phyloP scores from a whole-genome alignment of 2,329 filamentous ascomycete genomes.

The Alternaria postmessia region DNA sequence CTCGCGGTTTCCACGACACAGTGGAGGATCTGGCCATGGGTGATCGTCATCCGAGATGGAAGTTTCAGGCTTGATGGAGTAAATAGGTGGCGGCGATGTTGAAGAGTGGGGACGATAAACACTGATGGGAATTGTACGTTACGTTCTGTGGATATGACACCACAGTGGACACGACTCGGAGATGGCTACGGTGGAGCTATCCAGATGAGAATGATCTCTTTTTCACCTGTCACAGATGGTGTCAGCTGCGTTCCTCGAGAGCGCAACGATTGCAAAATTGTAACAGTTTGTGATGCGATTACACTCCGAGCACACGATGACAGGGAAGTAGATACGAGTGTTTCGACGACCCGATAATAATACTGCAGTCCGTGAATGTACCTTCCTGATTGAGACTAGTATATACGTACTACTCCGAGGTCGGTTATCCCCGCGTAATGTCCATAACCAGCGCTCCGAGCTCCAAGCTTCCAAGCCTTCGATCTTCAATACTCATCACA shows the following conservation, averaged over 20 bases:
- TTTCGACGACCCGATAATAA: background rate
- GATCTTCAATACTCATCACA: constrained; percentile 10
- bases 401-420: background rate
- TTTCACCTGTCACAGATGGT: background rate
- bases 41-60: constrained; percentile 49
- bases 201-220: background rate
- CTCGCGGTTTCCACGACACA: constrained; percentile 39
- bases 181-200: background rate
- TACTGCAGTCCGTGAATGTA: background rate
- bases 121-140: background rate
- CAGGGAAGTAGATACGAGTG: background rate
- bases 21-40: constrained; percentile 43
- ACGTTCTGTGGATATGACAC: background rate
- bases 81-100: background rate
- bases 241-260: background rate
- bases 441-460: background rate
- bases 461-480: background rate
- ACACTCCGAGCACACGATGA: background rate
- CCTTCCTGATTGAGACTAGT: constrained; percentile 19
- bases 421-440: constrained; percentile 14
- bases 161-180: background rate
- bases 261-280: background rate
- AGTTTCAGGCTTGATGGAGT: constrained; percentile 33
- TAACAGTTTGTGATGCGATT: background rate
- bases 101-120: background rate